These are phyloP conservation scores for Pulicaria dysenterica DNA, from an alignment of 129 eudicot genomes.

Conservation along the genomic window DNA sequence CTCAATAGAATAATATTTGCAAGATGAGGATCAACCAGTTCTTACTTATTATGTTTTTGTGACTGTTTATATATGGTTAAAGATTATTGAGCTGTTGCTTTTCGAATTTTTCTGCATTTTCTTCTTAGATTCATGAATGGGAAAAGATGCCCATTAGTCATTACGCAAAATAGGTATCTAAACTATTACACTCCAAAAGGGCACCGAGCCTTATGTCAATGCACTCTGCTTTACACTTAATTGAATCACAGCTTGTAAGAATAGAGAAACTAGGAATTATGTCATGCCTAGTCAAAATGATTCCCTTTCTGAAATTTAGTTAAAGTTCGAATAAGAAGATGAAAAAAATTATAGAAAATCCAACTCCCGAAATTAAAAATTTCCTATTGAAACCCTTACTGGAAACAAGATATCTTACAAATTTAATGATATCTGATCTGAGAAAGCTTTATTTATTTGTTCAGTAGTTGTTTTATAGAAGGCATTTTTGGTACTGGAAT, in stretches of 20 bases:
- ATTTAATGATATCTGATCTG: neutral
- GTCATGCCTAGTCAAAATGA: constrained; percentile 2
- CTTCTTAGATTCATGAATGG: neutral
- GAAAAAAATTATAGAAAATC: neutral
- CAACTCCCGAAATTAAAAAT: neutral
- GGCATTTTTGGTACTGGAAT: neutral
- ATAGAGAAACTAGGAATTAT: neutral
- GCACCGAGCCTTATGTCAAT: neutral
- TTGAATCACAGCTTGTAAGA: neutral
- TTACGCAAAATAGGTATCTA: neutral
- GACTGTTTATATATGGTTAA: neutral
- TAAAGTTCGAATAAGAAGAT: neutral
- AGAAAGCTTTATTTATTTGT: neutral
- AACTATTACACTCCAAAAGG: neutral
- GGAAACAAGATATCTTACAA: neutral
- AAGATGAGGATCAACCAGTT: neutral
- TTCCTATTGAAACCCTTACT: neutral
- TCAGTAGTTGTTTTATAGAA: neutral
- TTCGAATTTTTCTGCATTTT: neutral
- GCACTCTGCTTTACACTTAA: neutral
- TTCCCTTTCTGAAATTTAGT: neutral
- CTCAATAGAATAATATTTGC: neutral
- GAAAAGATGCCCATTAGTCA: neutral
- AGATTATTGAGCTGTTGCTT: neutral
- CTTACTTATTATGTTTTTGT: neutral